A percentile compares a stretch with the other conserved stretches of the same genome.
phyloP scores from a whole-genome alignment of 2,329 filamentous ascomycete species.

The Pseudogymnoascus sp. region DNA sequence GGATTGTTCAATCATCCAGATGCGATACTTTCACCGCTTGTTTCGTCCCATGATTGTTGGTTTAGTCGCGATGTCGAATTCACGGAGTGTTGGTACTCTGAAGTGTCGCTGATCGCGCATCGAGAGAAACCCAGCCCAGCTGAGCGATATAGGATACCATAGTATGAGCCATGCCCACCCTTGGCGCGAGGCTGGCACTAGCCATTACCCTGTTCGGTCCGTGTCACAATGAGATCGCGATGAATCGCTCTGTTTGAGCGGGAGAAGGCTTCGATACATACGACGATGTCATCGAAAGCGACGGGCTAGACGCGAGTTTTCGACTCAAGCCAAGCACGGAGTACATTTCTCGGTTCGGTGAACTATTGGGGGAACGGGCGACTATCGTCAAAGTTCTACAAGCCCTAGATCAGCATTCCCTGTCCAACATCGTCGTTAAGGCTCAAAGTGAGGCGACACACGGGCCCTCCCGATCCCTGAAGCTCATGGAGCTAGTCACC shows the following conservation, averaged over 20 bases:
- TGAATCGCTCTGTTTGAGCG: background rate
- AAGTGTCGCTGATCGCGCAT: background rate
- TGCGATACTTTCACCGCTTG: background rate
- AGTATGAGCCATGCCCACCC: background rate
- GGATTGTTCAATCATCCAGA: background rate
- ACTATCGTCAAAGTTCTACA: background rate
- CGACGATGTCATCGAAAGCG: background rate
- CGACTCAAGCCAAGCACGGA: background rate
- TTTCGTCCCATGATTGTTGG: background rate
- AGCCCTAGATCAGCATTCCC: slow-evolving; percentile 1
- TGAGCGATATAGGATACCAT: background rate
- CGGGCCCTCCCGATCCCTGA: slow-evolving; percentile 6
- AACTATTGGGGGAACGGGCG: background rate
- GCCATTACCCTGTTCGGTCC: background rate
- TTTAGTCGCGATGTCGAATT: background rate
- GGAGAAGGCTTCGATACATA: background rate
- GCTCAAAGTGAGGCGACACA: slow-evolving; percentile 7
- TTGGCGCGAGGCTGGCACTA: slow-evolving; percentile 1
- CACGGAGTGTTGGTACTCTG: background rate
- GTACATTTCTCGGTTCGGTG: background rate
- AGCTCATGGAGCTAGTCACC: slow-evolving; percentile 1
- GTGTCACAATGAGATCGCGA: background rate
- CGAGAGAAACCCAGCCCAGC: background rate
- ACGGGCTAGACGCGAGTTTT: background rate
- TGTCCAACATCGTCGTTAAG: background rate